Base-by-base conservation (phyloP, 1,139 yeast species). In the Blastobotrys proliferans region DNA sequence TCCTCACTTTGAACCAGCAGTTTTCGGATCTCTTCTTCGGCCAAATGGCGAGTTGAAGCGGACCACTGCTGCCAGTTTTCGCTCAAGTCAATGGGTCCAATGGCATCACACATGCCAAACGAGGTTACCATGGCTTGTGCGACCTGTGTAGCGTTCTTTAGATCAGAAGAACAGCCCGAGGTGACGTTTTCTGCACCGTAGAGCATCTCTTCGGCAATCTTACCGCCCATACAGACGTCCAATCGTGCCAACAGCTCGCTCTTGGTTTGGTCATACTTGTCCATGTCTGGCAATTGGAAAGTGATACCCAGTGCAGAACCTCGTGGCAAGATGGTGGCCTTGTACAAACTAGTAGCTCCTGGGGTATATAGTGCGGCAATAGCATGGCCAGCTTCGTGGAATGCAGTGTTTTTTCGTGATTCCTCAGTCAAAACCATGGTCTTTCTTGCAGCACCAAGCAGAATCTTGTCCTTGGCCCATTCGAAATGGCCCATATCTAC, bases 221-320 rank as follows among this genome's bases (percentile, higher is more conserved):
- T 90, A 50, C 99, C 99, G 49, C 98, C 99, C 98, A 92, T 92
- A 63, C 96, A 88, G 41, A 92, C 98, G 63, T 92, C 98, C 53
- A 92, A 69, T 52, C 95, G 73, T 0, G 98, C 97, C 52, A 83
- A 73, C 61, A 96, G 85, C 67, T 92, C 98, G 51, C 75, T 79
- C 62, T 79, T 84, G 35, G 96, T 86, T 67, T 86, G 83, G 59
- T 92, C 97, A 48, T 85, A 92, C 69, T 94, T 90, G 67, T 92
- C 99, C 94, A 90, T 88, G 63, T 94, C 98, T 3, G 98, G 98
- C 50, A 92, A 75, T 69, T 90, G 97, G 75, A 90, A 92, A 1
- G 98, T 92, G 42, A 94, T 80, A 61, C 99, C 99, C 44, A 92
- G 72, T 0, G 98, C 97, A 55, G 95, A 74, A 34, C 99, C 99